Conservation (phyloP, 2,329 filamentous ascomycete genomes). For the Talaromyces sp. region DNA sequence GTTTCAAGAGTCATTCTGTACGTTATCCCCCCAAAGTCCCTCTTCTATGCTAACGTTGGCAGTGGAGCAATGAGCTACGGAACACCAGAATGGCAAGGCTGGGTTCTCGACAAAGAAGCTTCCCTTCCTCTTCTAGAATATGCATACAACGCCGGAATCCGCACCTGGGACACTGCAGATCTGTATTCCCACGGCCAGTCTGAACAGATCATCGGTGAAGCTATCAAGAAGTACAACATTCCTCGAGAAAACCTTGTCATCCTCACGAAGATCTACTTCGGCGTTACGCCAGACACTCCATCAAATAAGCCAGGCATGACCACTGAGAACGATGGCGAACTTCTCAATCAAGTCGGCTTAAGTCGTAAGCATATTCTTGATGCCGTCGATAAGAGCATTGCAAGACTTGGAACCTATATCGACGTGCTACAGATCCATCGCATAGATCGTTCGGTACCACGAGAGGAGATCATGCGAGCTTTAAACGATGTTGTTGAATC, state of each 20-base stretch:
- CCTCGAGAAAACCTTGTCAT: neutral
- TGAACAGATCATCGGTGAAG: neutral
- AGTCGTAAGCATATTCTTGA: neutral
- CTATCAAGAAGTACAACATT: neutral
- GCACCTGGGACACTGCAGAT: neutral
- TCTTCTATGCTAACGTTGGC: neutral
- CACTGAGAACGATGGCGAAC: neutral
- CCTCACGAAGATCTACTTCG: slow-evolving; percentile 23
- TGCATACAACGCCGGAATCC: neutral
- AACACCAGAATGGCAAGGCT: neutral
- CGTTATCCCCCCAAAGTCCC: neutral
- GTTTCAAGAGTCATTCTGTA: slow-evolving; percentile 1
- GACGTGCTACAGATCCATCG: neutral
- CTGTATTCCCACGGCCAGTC: neutral
- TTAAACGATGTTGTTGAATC: neutral
- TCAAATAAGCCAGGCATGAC: neutral
- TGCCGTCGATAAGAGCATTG: neutral
- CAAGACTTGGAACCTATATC: neutral
- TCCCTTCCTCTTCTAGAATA: neutral
- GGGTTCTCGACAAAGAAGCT: neutral
- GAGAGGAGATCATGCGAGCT: neutral
- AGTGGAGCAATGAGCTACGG: neutral
- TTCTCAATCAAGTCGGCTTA: neutral
- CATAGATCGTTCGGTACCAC: neutral
- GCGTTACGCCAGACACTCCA: neutral